Base-by-base conservation (phyloP, 106 monocot genomes). In the Amphibolis antarctica region DNA sequence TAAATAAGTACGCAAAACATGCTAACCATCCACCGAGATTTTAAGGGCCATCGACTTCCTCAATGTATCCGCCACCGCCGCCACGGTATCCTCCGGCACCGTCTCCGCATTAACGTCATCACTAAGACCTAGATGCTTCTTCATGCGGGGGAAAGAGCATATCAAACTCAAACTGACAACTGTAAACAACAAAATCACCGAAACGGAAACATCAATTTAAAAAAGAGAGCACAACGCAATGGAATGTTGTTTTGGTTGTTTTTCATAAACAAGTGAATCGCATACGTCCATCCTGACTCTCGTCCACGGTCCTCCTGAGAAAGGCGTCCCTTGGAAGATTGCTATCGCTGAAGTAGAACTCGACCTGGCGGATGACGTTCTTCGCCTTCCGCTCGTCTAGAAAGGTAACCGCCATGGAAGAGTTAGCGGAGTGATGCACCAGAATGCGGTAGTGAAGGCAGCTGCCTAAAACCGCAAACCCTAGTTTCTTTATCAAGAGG, bases 301-400 rank as follows among this genome's bases (percentile, higher is more conserved):
- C 77, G 55, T 72, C 60, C 14, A 96, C 78, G 43, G 72, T 66
- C 28, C 67, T 78, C 49, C 60, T 79, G 58, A 96, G 77, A 59
- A 96, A 96, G 1, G 71, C 76, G 47, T 90, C 96, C 9, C 82
- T 79, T 3, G 96, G 90, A 5, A 96, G 86, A 72, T 96, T 96
- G 78, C 96, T 90, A 44, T 96, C 86, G 63, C 96, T 86, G 74
- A 96, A 96, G 55, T 96, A 96, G 61, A 96, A 96, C 66, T 96
- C 89, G 22, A 96, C 96, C 96, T 96, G 15, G 26, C 12, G 15
- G 57, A 28, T 15, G 7, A 17, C 23, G 15, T 26, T 7, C 36
- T 36, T 36, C 4, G 36, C 2, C 36, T 36, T 36, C 36, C 7
- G 2, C 36, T 7, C 36, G 36, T 36, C 36, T 36, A 36, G 36